phyloP scores from a whole-genome alignment of 1,139 yeast genomes.

The Hyphopichia pseudoburtonii region DNA sequence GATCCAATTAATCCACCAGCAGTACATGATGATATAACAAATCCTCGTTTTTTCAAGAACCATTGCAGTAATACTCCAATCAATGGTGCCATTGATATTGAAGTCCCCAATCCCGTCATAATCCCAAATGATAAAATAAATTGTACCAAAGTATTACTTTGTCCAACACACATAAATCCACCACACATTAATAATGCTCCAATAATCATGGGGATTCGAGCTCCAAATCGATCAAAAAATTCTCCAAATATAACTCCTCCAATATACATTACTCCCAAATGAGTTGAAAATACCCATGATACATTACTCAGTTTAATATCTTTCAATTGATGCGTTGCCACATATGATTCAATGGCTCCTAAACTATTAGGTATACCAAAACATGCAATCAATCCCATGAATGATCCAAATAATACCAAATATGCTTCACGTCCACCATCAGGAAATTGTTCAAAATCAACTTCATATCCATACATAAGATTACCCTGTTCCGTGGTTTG shows the following conservation, averaged over 20 bases:
- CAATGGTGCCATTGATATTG: slow-evolving; percentile 58
- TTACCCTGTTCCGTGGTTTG: no score
- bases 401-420: slow-evolving; percentile 61
- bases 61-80: slow-evolving; percentile 64
- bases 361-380: slow-evolving; percentile 61
- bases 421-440: slow-evolving; percentile 64
- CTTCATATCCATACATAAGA: slow-evolving; percentile 26
- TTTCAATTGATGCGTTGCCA: slow-evolving; percentile 49
- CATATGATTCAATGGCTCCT: slow-evolving; percentile 63
- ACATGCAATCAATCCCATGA: slow-evolving; percentile 56
- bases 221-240: slow-evolving; percentile 57
- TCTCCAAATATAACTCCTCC: slow-evolving; percentile 65
- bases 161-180: slow-evolving; percentile 55
- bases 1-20: slow-evolving; percentile 68
- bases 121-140: slow-evolving; percentile 60
- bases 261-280: slow-evolving; percentile 54
- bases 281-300: slow-evolving; percentile 66
- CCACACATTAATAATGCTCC: slow-evolving; percentile 47
- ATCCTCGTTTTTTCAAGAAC: slow-evolving; percentile 55
- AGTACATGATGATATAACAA: slow-evolving; percentile 58
- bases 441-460: slow-evolving; percentile 44
- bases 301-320: slow-evolving; percentile 42
- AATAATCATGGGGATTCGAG: slow-evolving; percentile 42
- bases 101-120: slow-evolving; percentile 55
- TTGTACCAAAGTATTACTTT: slow-evolving; percentile 53